Evolutionary conservation across 192 early-diverging fungal species (phyloP), one percentile per base, ranked within the genome.

Genomic region (Linnemannia exigua): DNA sequence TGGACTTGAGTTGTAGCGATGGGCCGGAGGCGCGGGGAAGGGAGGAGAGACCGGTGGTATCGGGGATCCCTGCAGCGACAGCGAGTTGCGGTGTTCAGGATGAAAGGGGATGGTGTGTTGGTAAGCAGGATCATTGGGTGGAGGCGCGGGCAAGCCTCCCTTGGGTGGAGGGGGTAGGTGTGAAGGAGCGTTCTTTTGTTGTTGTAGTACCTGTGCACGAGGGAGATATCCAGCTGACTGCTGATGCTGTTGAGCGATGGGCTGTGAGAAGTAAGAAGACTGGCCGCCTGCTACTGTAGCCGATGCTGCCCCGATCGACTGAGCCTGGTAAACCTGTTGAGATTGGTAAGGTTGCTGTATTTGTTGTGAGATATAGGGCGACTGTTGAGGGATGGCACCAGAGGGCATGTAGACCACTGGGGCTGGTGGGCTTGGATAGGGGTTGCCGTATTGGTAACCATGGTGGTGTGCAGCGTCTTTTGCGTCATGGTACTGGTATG

Each of bases 371-470:
- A 33, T 52, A 51, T 47, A 52, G 35, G 28, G 72, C 36, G 72
- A 74, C 22, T 20, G 72, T 17, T 31, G 33, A 28, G 66, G 33
- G 75, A 19, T 77, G 67, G 31, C n/a, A 46, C 22, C 38, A 15
- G 74, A 35, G 74, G 35, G 35, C 46, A 61, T 37, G 38, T 48
- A 35, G 31, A 35, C 63, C 66, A 67, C 44, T 6, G 66, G 37
- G 8, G 66, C 52, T n/a, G 51, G 76, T 41, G 76, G 76, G 28
- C 76, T 77, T 9, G 76, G 76, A 51, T 77, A 77, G 33, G 76
- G 76, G 50, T 77, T 77, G 50, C 58, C 28, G 28, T 63, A 63
- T 28, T 63, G 58, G 25, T 63, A 25, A 14, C 15, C 25, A 15
- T 9, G 5, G 52, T 54, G 52, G 11, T 63, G 58, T 14, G 16